Percentiles rank a stretch among this genome's conserved stretches.
Evolutionary conservation across 495 filamentous ascomycete species (phyloP).

Genomic region (Aspergillus ellipticus): DNA sequence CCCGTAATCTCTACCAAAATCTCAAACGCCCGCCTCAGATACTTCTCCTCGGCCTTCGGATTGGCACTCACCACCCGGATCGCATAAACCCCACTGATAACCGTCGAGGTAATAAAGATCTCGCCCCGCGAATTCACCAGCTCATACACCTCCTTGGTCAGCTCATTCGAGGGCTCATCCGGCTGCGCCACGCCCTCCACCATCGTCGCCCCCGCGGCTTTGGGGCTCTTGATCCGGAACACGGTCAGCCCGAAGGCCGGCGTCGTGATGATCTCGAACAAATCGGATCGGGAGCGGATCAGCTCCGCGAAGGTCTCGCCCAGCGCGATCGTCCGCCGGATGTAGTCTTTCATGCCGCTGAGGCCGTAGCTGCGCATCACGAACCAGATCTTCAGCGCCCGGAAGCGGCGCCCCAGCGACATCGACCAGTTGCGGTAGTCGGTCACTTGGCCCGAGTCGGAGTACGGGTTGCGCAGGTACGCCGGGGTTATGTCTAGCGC

Average conservation of each 20-base stretch:
- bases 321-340: constrained; percentile 61
- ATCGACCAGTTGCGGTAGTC: constrained; percentile 99
- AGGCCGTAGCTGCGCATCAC: constrained; percentile 85
- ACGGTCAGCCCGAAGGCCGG: constrained; percentile 81
- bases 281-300: constrained; percentile 57
- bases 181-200: constrained; percentile 28
- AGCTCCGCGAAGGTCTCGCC: constrained; percentile 66
- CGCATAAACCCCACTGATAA: constrained; percentile 71
- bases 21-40: constrained; percentile 72
- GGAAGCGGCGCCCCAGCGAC: constrained; percentile 88
- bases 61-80: constrained; percentile 80
- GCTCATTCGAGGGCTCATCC: constrained; percentile 53
- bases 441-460: constrained; percentile 79
- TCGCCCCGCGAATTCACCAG: constrained; percentile 68
- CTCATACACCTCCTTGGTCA: constrained; percentile 80
- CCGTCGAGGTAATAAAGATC: constrained; percentile 79
- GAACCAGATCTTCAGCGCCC: constrained; percentile 94
- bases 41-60: constrained; percentile 63
- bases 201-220: constrained; percentile 12
- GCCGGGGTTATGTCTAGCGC: constrained; percentile 79
- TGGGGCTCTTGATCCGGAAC: constrained; percentile 49
- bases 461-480: constrained; percentile 77
- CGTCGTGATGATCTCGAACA: constrained; percentile 73
- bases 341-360: constrained; percentile 68
- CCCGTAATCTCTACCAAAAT: constrained; percentile 67